These are phyloP conservation scores for Xylaria venustula DNA, from an alignment of 495 filamentous ascomycete species.

Conservation along the genomic window DNA sequence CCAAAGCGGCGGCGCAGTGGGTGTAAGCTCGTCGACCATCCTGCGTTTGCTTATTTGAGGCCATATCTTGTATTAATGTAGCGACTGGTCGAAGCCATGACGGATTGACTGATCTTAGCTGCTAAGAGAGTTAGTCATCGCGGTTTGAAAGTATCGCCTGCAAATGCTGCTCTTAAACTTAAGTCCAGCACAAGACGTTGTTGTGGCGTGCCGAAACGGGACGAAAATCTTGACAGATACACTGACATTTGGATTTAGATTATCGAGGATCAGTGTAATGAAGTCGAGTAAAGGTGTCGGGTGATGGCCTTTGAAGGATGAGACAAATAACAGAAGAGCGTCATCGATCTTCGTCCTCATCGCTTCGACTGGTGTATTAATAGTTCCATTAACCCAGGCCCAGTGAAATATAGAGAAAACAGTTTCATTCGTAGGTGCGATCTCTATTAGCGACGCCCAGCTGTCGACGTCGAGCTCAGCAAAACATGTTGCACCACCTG, in stretches of 20 bases:
- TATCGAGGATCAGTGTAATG: constrained; percentile 42
- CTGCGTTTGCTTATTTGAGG: constrained; percentile 44
- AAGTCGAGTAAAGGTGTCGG: constrained; percentile 50
- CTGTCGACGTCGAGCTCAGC: constrained; percentile 39
- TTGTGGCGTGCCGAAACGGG: no score
- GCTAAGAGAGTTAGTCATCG: background rate
- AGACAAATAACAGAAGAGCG: constrained; percentile 41
- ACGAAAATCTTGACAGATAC: background rate
- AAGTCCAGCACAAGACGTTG: no score
- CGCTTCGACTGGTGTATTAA: constrained; percentile 7
- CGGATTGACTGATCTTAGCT: constrained; percentile 33
- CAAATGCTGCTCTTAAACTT: background rate
- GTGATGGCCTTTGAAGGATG: constrained; percentile 50
- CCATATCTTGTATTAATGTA: constrained; percentile 41
- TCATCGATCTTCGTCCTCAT: constrained; percentile 43
- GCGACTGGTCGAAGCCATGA: constrained; percentile 44
- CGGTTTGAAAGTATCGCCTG: background rate
- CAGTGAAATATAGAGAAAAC: constrained; percentile 51
- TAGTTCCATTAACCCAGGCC: constrained; percentile 47
- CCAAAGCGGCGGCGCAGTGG: constrained; percentile 50
- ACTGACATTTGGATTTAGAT: constrained; percentile 41
- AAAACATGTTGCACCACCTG: constrained; percentile 46
- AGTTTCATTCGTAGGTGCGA: constrained; percentile 50
- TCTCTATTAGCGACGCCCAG: constrained; percentile 50
- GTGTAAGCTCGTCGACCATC: constrained; percentile 49